Evolutionary conservation across 1,284 basidiomycete species (phyloP).

Genomic region (Phellopilus nigrolimitatus): DNA sequence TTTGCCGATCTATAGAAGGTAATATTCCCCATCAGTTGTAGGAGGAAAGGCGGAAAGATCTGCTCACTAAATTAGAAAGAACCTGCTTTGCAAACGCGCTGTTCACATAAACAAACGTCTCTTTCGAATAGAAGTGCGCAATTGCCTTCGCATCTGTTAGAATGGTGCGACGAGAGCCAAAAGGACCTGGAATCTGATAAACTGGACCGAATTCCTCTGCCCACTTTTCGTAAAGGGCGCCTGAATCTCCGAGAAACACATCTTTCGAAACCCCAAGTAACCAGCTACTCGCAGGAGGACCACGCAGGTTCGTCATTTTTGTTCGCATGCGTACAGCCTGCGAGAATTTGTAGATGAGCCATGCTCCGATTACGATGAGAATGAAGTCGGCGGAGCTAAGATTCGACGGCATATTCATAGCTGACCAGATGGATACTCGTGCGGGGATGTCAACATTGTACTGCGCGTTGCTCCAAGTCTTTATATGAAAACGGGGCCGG

Average conservation of each 20-base stretch:
- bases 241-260: constrained; percentile 18
- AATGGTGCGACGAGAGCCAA: constrained; percentile 39
- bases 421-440: too few relatives aligned
- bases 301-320: constrained; percentile 30
- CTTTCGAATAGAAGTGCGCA: constrained; percentile 45
- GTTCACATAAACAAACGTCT: constrained; percentile 45
- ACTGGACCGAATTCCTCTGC: constrained; percentile 44
- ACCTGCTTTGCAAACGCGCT: constrained; percentile 33
- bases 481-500: too few relatives aligned
- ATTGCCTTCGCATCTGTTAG: constrained; percentile 53
- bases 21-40: background rate
- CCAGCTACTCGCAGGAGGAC: constrained; percentile 28
- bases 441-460: too few relatives aligned
- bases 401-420: too few relatives aligned
- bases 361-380: constrained; percentile 1
- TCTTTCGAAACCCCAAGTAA: constrained; percentile 17
- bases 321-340: constrained; percentile 6
- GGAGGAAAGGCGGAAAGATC: too few relatives aligned
- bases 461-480: too few relatives aligned
- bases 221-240: constrained; percentile 32
- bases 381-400: constrained; percentile 1
- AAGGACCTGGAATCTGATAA: constrained; percentile 35
- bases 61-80: constrained; percentile 39
- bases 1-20: constrained; percentile 38
- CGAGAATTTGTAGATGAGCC: constrained; percentile 6